Evolutionary conservation across 2,329 filamentous ascomycete species (phyloP).

Genomic region (Fonsecaea multimorphosa): DNA sequence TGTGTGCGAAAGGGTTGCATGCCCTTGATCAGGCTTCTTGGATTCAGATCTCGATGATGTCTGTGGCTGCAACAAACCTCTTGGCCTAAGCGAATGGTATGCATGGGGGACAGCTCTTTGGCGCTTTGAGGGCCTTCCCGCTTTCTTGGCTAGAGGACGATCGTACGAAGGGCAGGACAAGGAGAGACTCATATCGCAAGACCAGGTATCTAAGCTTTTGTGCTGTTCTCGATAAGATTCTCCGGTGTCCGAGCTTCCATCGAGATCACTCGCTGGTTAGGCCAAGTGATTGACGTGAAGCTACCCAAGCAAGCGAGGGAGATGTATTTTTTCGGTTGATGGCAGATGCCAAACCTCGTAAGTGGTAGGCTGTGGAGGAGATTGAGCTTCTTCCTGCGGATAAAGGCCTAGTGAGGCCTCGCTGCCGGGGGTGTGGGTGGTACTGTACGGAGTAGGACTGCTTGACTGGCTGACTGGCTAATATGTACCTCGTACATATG

Average conservation of each 20-base stretch:
- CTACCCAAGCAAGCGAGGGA: not conserved
- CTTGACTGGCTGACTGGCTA: too few relatives aligned
- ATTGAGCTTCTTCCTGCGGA: too few relatives aligned
- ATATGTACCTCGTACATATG: too few relatives aligned
- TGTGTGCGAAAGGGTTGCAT: not conserved
- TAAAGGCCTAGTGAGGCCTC: too few relatives aligned
- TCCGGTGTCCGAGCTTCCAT: not conserved
- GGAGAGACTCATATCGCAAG: not conserved
- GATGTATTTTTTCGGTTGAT: too few relatives aligned
- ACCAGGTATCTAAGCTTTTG: not conserved
- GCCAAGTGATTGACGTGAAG: constrained; percentile 3
- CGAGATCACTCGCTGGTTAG: not conserved
- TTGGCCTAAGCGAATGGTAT: constrained; percentile 9
- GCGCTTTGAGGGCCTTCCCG: not conserved
- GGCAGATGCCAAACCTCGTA: too few relatives aligned
- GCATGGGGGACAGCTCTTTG: not conserved
- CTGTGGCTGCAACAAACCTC: constrained; percentile 4
- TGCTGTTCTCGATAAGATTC: not conserved
- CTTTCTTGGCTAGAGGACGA: not conserved
- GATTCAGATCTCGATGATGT: constrained; percentile 9
- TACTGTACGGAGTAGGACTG: too few relatives aligned
- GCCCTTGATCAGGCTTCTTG: not conserved
- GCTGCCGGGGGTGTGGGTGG: not conserved
- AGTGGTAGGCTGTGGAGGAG: not conserved
- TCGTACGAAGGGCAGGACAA: not conserved